Evolutionary conservation across 2,329 filamentous ascomycete genomes (phyloP), one percentile per base, ranked within the genome.

Genomic region (Lecanosticta acicola): DNA sequence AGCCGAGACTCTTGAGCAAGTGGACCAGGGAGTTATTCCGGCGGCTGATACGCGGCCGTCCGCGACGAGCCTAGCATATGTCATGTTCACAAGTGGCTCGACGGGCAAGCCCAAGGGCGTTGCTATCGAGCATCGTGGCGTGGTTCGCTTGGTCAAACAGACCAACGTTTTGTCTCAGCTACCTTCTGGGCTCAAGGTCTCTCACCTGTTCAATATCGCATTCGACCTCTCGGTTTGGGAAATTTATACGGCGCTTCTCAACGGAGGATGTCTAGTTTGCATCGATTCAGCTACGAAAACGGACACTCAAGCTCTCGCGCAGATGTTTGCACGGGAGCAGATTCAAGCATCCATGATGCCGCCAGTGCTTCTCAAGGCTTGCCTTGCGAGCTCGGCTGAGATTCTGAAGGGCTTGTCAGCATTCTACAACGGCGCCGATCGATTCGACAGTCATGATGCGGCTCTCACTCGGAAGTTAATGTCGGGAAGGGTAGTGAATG

Each of bases 101-200:
- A 54, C 51, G 13, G 51, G 51, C 32, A 52, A 51, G 16, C 51
- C 51, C 8, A 54, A 54, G 41, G 51, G 51, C 8, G 45, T 54
- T 3, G 44, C 49, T 11, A 46, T 47, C 4, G 48, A 53, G 26
- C 50, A 53, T 19, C 40, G 42, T 14, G 35, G 36, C n/a, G 36
- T 45, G 3, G 45, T 45, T 14, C 24, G 37, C 8, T 16, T 45
- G 42, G 42, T 39, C 4, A 39, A 39, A 39, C 34, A 38, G 14
- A 45, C 34, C 42, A 45, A 45, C 36, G 14, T 45, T 20, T 20
- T 39, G 3, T 39, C 34, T 39, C 10, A 24, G 16, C 26, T 45
- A 1, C 43, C 43, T 9, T 16, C 19, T 16, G 7, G 35, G 13
- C 3, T 45, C 10, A 24, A 4, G 13, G 32, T 42, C 10, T 38